These are phyloP conservation scores for Isabelozyma pseudorhagii DNA, from an alignment of 805 yeast genomes.

Conservation along the genomic window DNA sequence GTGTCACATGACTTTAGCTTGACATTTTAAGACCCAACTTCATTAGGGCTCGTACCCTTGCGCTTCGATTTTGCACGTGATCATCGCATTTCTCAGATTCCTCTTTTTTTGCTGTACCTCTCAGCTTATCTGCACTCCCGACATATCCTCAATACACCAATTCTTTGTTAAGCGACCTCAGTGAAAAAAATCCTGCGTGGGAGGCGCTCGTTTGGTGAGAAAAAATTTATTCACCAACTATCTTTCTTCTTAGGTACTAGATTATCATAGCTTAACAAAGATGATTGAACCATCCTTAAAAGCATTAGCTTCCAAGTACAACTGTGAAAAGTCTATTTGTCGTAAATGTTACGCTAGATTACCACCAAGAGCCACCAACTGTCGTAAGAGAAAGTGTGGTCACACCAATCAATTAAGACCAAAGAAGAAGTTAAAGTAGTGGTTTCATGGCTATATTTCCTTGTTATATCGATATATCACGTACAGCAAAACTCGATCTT, in stretches of 20 bases:
- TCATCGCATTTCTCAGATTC: background rate
- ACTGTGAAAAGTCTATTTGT: conserved; percentile 99
- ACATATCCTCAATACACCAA: background rate
- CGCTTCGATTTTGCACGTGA: background rate
- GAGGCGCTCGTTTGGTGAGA: background rate
- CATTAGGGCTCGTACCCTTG: background rate
- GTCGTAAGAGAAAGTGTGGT: conserved; percentile 99
- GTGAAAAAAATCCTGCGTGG: background rate
- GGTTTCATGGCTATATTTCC: background rate
- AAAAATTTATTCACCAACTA: too few species aligned
- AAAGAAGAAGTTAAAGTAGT: conserved; percentile 97
- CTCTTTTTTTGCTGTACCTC: background rate
- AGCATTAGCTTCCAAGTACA: conserved; percentile 98
- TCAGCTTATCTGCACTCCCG: background rate
- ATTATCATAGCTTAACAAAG: conserved; percentile 7
- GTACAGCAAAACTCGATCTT: background rate
- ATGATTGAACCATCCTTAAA: conserved; percentile 99
- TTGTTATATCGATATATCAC: background rate
- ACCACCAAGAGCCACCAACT: conserved; percentile 99
- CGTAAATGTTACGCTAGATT: conserved; percentile 99
- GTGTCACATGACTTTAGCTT: background rate
- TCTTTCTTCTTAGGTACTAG: background rate
- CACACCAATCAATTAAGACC: conserved; percentile 99
- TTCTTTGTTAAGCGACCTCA: background rate
- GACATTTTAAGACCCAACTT: background rate